Conservation (phyloP, 129 eudicot species). For the Rutidosis leptorrhynchoides region DNA sequence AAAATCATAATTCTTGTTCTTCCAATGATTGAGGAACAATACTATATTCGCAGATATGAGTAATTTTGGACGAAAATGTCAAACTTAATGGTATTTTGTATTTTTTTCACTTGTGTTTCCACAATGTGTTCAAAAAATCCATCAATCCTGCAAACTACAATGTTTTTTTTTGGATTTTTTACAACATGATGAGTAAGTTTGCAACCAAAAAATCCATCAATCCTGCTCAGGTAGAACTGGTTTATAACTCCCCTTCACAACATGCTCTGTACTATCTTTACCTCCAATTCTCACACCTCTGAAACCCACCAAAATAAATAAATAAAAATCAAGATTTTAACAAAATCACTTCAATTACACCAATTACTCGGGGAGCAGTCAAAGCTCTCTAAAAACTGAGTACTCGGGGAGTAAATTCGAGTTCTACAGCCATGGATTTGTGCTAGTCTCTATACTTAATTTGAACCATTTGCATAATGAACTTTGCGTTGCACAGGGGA, state of each 20-base stretch:
- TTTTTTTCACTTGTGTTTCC: not conserved
- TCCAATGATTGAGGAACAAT: no score
- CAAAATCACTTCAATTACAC: not conserved
- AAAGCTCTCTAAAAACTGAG: no score
- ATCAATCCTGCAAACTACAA: not conserved
- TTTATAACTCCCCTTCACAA: conserved; percentile 63
- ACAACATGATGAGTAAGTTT: not conserved
- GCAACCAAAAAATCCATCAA: conserved; percentile 13
- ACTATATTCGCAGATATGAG: no score
- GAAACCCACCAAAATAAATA: not conserved
- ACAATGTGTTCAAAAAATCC: not conserved
- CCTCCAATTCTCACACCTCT: conserved; percentile 63
- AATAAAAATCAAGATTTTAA: not conserved
- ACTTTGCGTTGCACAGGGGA: no score
- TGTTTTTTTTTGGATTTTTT: not conserved
- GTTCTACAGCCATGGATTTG: no score
- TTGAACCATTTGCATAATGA: no score
- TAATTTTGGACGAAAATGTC: not conserved
- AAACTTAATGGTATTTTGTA: not conserved
- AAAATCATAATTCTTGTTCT: no score
- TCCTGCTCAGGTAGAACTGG: conserved; percentile 66
- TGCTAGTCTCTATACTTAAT: no score
- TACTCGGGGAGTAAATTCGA: no score
- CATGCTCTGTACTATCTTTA: conserved; percentile 62
- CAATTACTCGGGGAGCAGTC: no score